Percentiles rank a stretch among this genome's conserved stretches.
phyloP scores from a whole-genome alignment of 2,329 filamentous ascomycete genomes.

The Clathrospora elynae region DNA sequence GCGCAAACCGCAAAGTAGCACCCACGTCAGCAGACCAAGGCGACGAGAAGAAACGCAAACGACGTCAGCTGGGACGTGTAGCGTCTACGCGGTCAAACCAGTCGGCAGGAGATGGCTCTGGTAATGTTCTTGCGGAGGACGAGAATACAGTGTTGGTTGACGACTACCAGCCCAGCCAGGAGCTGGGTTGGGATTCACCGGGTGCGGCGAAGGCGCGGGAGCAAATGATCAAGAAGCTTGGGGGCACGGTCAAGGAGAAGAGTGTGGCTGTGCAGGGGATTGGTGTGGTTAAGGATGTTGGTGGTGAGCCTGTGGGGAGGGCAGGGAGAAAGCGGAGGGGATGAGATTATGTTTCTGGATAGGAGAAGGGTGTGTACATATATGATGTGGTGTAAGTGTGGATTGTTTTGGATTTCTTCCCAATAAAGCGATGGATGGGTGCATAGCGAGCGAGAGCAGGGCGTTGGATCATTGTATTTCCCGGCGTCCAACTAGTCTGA shows the following conservation, averaged over 20 bases:
- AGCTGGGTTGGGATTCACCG: slow-evolving; percentile 47
- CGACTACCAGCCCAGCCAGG: slow-evolving; percentile 45
- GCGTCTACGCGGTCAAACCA: slow-evolving; percentile 37
- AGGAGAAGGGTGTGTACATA: background rate
- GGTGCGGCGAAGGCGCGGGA: slow-evolving; percentile 43
- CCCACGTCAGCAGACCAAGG: slow-evolving; percentile 27
- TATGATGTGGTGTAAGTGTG: background rate
- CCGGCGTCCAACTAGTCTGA: slow-evolving; percentile 1
- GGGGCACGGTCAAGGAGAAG: slow-evolving; percentile 40
- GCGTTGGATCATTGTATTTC: slow-evolving; percentile 3
- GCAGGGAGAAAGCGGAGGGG: slow-evolving; percentile 35
- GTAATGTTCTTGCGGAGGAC: slow-evolving; percentile 24
- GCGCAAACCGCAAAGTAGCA: slow-evolving; percentile 37
- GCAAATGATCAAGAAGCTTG: slow-evolving; percentile 45
- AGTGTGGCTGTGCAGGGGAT: slow-evolving; percentile 37
- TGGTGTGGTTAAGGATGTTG: slow-evolving; percentile 44
- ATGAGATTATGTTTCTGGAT: slow-evolving; percentile 8
- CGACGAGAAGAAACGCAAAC: slow-evolving; percentile 26
- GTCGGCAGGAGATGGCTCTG: slow-evolving; percentile 37
- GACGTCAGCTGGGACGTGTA: slow-evolving; percentile 41
- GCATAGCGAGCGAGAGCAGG: slow-evolving; percentile 20
- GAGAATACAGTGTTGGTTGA: slow-evolving; percentile 26
- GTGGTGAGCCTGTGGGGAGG: slow-evolving; percentile 29
- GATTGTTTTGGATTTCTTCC: slow-evolving; percentile 5
- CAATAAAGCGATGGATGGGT: slow-evolving; percentile 4